phyloP scores from a whole-genome alignment of 768 basidiomycete species.

The Russula virescens region DNA sequence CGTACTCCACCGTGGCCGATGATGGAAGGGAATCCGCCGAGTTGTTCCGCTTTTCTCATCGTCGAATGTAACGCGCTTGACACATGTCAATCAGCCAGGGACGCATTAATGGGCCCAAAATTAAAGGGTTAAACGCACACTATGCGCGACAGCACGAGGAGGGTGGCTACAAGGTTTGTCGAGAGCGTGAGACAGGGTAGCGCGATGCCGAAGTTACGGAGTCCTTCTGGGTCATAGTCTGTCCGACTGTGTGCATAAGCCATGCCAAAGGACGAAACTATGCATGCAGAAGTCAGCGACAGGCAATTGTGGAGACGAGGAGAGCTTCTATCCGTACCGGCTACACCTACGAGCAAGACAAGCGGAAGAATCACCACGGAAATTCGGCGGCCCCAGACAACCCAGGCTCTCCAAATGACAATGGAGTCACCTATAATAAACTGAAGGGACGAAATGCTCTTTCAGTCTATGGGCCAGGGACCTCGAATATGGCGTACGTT shows the following conservation, averaged over 20 bases:
- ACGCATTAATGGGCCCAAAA: neutral
- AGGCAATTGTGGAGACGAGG: neutral
- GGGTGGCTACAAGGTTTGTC: conserved; percentile 12
- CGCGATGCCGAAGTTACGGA: conserved; percentile 3
- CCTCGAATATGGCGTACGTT: conserved; percentile 2
- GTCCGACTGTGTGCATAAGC: conserved; percentile 1
- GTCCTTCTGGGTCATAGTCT: neutral
- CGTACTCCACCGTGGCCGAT: neutral
- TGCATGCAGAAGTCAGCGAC: neutral
- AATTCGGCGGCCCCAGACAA: conserved; percentile 12
- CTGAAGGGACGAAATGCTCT: neutral
- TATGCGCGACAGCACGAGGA: conserved; percentile 8
- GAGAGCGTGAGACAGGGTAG: conserved; percentile 10
- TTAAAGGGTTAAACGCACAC: neutral
- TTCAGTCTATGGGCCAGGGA: neutral
- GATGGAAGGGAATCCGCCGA: neutral
- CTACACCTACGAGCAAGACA: conserved; percentile 15
- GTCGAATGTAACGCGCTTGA: neutral
- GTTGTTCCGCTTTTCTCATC: neutral
- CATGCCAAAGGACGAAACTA: conserved; percentile 11
- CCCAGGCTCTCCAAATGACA: conserved; percentile 23
- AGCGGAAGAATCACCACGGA: conserved; percentile 8
- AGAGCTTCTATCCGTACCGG: neutral
- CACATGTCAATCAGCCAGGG: neutral
- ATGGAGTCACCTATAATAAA: conserved; percentile 15